phyloP scores from a whole-genome alignment of 2,329 filamentous ascomycete genomes.

The Pezicula neosporulosa region DNA sequence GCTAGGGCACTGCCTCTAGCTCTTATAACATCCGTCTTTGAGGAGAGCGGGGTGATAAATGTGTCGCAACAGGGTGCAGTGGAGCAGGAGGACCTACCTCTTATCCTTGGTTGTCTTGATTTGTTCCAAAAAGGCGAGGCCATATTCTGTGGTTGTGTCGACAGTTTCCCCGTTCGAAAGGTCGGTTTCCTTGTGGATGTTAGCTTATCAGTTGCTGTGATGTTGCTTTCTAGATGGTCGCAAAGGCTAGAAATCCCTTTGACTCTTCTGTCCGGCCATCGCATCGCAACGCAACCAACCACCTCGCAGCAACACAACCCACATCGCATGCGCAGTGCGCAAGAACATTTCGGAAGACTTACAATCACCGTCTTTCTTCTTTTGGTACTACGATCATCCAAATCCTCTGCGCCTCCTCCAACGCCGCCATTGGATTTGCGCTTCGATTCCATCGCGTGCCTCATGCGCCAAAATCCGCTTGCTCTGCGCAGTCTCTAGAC shows the following conservation, averaged over 20 bases:
- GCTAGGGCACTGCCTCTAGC: neutral
- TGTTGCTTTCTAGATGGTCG: conserved; percentile 9
- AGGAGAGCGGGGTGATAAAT: conserved; percentile 8
- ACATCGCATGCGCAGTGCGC: conserved; percentile 8
- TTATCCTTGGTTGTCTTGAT: conserved; percentile 78
- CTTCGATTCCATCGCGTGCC: conserved; percentile 39
- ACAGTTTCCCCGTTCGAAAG: conserved; percentile 47
- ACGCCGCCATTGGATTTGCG: conserved; percentile 44
- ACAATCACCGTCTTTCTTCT: conserved; percentile 52
- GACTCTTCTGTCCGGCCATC: conserved; percentile 18
- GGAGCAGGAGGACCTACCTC: conserved; percentile 51
- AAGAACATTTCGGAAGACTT: conserved; percentile 33
- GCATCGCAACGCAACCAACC: conserved; percentile 10
- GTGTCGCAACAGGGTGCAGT: conserved; percentile 6
- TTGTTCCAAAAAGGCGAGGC: conserved; percentile 70
- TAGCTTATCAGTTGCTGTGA: conserved; percentile 26
- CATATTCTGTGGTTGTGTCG: conserved; percentile 68
- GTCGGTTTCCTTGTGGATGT: conserved; percentile 18
- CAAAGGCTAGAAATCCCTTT: conserved; percentile 3
- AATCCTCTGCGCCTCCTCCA: conserved; percentile 42
- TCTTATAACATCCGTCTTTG: conserved; percentile 1
- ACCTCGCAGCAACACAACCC: conserved; percentile 10
- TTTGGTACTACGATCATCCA: conserved; percentile 52
- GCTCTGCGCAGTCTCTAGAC: neutral
- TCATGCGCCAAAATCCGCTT: neutral